Percentiles rank a stretch among this genome's conserved stretches.
Conservation (phyloP, 345 rosid genomes). For the Cardamine resedifolia region DNA sequence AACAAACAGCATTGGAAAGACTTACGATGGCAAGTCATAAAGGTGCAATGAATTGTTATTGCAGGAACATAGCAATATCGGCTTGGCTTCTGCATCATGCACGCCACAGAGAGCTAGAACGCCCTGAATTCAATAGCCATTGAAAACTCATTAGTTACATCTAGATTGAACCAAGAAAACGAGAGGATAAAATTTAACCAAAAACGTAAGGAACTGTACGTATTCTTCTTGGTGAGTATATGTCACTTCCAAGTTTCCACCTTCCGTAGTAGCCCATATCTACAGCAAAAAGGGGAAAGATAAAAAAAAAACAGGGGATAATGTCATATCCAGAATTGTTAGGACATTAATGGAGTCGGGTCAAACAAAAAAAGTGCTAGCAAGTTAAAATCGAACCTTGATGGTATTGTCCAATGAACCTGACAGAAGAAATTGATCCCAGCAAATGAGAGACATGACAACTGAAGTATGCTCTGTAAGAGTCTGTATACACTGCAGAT, state of each 20-base stretch:
- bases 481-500: conserved; percentile 86
- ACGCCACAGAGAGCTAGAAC: conserved; percentile 73
- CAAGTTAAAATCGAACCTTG: conserved; percentile 41
- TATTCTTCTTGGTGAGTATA: conserved; percentile 89
- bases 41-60: conserved; percentile 70
- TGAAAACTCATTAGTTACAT: conserved; percentile 16
- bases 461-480: conserved; percentile 76
- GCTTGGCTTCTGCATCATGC: conserved; percentile 79
- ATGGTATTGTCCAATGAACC: conserved; percentile 90
- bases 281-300: conserved; percentile 30
- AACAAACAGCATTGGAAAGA: conserved; percentile 19
- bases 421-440: conserved; percentile 97
- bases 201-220: conserved; percentile 45
- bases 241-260: conserved; percentile 93
- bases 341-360: neutral
- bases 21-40: conserved; percentile 97
- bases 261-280: conserved; percentile 93
- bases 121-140: conserved; percentile 52
- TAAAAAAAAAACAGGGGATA: neutral
- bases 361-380: neutral
- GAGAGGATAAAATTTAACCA: neutral
- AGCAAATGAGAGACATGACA: conserved; percentile 98
- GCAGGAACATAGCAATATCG: conserved; percentile 73
- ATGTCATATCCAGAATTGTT: neutral
- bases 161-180: neutral